Evolutionary conservation across 768 basidiomycete species (phyloP), one percentile per base, ranked within the genome.

Genomic region (Neoboletus magnificus): DNA sequence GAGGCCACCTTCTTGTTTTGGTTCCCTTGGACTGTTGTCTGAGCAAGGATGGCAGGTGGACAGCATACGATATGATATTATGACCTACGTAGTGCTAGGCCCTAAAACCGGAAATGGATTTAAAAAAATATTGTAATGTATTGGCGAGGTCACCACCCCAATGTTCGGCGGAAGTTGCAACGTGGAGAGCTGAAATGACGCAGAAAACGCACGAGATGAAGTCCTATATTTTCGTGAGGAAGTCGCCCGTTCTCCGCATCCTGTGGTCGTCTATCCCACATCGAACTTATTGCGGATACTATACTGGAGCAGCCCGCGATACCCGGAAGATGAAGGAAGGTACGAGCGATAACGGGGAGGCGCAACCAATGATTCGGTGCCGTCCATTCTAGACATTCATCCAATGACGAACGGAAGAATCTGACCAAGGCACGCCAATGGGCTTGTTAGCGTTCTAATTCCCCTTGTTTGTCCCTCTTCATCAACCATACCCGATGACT

Each of bases 1-100:
- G 56, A 63, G 50, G 49, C 41, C 48, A 45, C 45, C n/a, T 40
- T 55, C 40, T 60, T 59, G 37, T 57, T 49, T 42, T 27, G 15
- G 39, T 52, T 50, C 25, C 45, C 12, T 33, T 47, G 47, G 50
- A 51, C 58, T 43, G 32, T 48, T 50, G 54, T 33, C 63, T 50
- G 55, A 57, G 48, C 45, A 47, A 35, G 33, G 44, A 23, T 22
- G 46, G 47, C 56, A 36, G 47, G 13, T 48, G 23, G 27, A 27
- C 33, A 35, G 33, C 16, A 20, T 55, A 49, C 40, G 55, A 52
- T 62, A 56, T 42, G 54, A 54, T 44, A 46, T 62, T 58, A 58
- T 48, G 61, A 47, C 54, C 40, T 39, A 22, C 35, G 37, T 27
- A 48, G 20, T 49, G 22, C 18, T 61, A 27, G 48, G 35, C 36